Conservation (phyloP, 495 filamentous ascomycete species). For the Thozetella sp. region DNA sequence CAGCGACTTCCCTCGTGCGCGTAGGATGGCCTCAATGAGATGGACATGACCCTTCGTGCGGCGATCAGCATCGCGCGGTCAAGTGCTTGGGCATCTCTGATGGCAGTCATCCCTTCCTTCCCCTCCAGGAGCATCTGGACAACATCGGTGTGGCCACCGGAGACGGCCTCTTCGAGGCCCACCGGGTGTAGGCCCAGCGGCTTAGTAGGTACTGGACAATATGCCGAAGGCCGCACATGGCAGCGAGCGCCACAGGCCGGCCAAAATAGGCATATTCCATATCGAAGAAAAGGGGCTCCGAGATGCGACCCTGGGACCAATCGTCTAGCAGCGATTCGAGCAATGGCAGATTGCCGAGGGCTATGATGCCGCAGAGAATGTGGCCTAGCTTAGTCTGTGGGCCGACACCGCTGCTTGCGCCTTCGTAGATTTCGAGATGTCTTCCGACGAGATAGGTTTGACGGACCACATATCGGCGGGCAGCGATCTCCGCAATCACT, state of each 20-base stretch:
- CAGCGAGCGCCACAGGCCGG: slow-evolving; percentile 1
- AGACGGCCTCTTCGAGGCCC: neutral
- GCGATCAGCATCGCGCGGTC: neutral
- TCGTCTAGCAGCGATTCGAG: slow-evolving; percentile 1
- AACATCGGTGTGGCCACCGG: slow-evolving; percentile 5
- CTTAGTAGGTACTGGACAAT: slow-evolving; percentile 7
- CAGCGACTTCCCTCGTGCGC: neutral
- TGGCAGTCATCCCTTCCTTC: neutral
- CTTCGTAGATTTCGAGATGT: neutral
- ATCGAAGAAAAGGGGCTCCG: no score
- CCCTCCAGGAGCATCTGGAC: neutral
- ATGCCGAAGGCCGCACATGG: slow-evolving; percentile 4
- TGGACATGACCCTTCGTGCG: neutral
- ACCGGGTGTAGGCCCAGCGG: neutral
- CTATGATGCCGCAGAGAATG: slow-evolving; percentile 7
- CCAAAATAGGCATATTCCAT: slow-evolving; percentile 5
- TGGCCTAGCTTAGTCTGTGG: neutral
- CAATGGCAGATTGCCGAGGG: slow-evolving; percentile 6
- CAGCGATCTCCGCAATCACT: slow-evolving; percentile 6
- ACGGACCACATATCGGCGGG: neutral
- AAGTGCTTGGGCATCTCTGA: neutral
- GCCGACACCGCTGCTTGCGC: neutral
- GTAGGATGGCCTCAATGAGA: neutral
- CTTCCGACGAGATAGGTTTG: neutral
- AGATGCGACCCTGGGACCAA: neutral